A percentile compares a stretch with the other conserved stretches of the same genome.
Conservation (phyloP, 306 rosid genomes). For the Pterocarpus macrocarpus region DNA sequence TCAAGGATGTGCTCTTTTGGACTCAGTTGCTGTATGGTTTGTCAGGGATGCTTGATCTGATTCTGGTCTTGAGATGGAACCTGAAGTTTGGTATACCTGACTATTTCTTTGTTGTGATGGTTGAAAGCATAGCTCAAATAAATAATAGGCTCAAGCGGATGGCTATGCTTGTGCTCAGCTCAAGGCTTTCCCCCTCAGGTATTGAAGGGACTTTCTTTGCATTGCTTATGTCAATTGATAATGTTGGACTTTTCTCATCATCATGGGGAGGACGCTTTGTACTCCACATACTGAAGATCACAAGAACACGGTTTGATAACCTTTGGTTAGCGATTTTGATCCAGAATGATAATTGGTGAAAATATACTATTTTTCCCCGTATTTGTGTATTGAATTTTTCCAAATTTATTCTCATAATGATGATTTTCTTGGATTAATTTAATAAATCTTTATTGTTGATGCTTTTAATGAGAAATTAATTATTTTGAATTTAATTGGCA, state of each 20-base stretch:
- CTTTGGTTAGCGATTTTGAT: conserved; percentile 90
- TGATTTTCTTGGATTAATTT: too few species aligned
- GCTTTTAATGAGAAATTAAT: too few species aligned
- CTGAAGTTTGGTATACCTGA: conserved; percentile 80
- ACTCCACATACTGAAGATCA: conserved; percentile 43
- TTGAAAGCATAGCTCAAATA: conserved; percentile 83
- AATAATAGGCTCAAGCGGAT: conserved; percentile 88
- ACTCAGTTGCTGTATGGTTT: conserved; percentile 77
- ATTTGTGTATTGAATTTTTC: too few species aligned
- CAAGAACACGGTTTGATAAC: conserved; percentile 72
- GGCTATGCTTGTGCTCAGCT: conserved; percentile 94
- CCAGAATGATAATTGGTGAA: too few species aligned
- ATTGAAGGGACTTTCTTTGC: conserved; percentile 96
- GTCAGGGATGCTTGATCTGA: conserved; percentile 88
- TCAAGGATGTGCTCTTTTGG: conserved; percentile 92
- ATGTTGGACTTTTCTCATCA: conserved; percentile 80
- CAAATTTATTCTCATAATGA: too few species aligned
- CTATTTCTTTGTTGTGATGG: conserved; percentile 83
- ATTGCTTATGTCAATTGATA: conserved; percentile 93
- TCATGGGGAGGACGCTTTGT: too few species aligned
- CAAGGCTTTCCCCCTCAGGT: conserved; percentile 93
- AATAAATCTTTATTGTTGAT: too few species aligned
- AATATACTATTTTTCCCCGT: too few species aligned
- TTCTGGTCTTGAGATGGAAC: conserved; percentile 74
- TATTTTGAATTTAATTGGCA: too few species aligned